Evolutionary conservation across 2,329 filamentous ascomycete genomes (phyloP).

Genomic region (Pseudogymnoascus sp.): DNA sequence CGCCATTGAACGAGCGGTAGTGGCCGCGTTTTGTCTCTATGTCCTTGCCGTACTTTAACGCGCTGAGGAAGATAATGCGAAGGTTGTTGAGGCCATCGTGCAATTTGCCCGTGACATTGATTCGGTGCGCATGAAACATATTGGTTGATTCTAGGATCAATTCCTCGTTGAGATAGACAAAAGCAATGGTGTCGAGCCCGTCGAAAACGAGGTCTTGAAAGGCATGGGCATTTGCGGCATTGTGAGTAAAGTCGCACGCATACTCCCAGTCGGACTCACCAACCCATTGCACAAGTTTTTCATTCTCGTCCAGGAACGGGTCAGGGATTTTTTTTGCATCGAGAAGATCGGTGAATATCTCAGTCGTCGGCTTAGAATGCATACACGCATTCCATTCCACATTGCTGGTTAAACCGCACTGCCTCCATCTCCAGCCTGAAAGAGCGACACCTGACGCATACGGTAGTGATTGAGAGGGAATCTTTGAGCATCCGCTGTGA

Average conservation of each 20-base stretch:
- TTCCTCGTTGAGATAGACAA: conserved; percentile 41
- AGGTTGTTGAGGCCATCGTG: background rate
- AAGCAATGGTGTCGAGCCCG: conserved; percentile 49
- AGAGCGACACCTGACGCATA: background rate
- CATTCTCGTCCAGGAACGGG: conserved; percentile 55
- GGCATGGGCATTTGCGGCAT: background rate
- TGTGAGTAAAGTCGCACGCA: background rate
- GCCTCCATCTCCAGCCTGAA: background rate
- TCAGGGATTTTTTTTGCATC: conserved; percentile 49
- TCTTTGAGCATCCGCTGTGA: background rate
- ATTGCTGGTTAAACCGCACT: background rate
- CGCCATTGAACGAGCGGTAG: conserved; percentile 35
- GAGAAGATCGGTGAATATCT: conserved; percentile 57
- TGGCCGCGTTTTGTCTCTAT: background rate
- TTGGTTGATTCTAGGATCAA: conserved; percentile 42
- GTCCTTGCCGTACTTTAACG: background rate
- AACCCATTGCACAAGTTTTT: conserved; percentile 53
- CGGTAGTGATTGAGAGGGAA: background rate
- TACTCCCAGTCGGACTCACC: conserved; percentile 58
- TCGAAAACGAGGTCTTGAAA: conserved; percentile 40
- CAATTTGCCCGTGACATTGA: conserved; percentile 40
- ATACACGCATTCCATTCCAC: background rate
- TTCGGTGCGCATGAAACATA: conserved; percentile 46
- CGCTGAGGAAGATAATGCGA: background rate
- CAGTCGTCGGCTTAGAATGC: conserved; percentile 47